Percentiles rank a stretch among this genome's conserved stretches.
Conservation (phyloP, 2,329 filamentous ascomycete species). For the Epichloe elymi region DNA sequence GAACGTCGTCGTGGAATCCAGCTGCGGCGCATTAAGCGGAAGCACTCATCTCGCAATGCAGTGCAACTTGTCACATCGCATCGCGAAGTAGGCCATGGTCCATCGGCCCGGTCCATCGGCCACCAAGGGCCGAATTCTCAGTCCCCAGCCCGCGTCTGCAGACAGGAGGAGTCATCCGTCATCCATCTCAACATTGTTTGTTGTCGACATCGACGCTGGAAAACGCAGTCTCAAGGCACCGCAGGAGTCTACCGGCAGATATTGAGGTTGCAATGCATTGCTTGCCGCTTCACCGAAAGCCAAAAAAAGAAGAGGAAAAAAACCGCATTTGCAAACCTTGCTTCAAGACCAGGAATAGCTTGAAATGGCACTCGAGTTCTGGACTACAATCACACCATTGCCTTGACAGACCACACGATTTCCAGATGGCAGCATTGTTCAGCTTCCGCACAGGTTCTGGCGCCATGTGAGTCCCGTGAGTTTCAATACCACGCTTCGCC, state of each 20-base stretch:
- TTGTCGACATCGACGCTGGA: not conserved
- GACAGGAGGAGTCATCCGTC: not conserved
- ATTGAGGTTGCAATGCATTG: no score
- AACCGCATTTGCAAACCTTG: not conserved
- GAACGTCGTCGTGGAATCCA: not conserved
- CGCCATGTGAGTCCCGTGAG: not conserved
- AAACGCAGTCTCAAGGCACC: no score
- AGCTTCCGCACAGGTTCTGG: not conserved
- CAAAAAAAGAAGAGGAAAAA: not conserved
- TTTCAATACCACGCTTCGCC: not conserved
- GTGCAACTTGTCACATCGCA: not conserved
- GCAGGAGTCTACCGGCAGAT: no score
- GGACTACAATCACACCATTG: not conserved
- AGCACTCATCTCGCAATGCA: no score
- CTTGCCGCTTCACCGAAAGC: no score
- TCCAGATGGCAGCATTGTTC: not conserved
- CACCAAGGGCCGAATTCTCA: not conserved
- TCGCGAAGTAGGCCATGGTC: not conserved
- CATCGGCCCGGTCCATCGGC: conserved; percentile 3
- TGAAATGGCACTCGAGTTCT: not conserved
- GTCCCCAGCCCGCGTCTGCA: not conserved
- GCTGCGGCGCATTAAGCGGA: no score
- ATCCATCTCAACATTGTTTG: not conserved
- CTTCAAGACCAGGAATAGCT: not conserved
- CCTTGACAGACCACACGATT: not conserved